Percentiles rank a stretch among this genome's conserved stretches.
Conservation (phyloP, 2,329 filamentous ascomycete species). For the Byssothecium circinans region DNA sequence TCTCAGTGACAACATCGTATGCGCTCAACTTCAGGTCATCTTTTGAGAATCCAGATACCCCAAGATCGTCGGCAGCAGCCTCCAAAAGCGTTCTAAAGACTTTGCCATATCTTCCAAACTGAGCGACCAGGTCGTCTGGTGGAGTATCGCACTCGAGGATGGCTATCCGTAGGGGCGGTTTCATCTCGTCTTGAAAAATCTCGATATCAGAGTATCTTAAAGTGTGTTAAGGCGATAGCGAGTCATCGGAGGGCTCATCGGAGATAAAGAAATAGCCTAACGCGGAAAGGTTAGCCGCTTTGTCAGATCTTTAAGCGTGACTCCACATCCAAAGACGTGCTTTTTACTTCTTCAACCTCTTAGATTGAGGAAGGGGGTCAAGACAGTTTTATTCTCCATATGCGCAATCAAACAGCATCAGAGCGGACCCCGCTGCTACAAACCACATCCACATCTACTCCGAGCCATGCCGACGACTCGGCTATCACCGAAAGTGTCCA, state of each 20-base stretch:
- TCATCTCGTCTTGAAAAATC: slow-evolving; percentile 25
- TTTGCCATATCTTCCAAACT: slow-evolving; percentile 72
- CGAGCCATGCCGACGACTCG: slow-evolving; percentile 18
- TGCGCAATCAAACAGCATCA: slow-evolving; percentile 11
- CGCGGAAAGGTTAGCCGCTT: slow-evolving; percentile 10
- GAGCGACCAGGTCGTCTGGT: slow-evolving; percentile 61
- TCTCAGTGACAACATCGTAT: slow-evolving; percentile 70
- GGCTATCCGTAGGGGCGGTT: slow-evolving; percentile 68
- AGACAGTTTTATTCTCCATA: neutral
- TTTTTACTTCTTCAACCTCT: too few species aligned
- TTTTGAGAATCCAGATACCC: slow-evolving; percentile 39
- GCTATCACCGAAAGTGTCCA: slow-evolving; percentile 24
- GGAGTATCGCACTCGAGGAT: slow-evolving; percentile 88
- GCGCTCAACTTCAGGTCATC: slow-evolving; percentile 60
- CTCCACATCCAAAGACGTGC: neutral
- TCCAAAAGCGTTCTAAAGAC: slow-evolving; percentile 57
- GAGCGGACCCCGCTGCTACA: slow-evolving; percentile 40
- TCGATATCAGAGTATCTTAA: neutral
- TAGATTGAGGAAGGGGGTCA: too few species aligned
- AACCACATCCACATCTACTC: slow-evolving; percentile 11
- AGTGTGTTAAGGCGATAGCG: neutral
- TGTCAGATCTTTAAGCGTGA: slow-evolving; percentile 1
- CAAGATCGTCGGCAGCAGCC: slow-evolving; percentile 54
- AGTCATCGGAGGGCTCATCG: slow-evolving; percentile 2
- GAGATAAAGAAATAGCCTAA: slow-evolving; percentile 1